Evolutionary conservation across 2,329 filamentous ascomycete genomes (phyloP).

Genomic region (Metarhizium humberi): DNA sequence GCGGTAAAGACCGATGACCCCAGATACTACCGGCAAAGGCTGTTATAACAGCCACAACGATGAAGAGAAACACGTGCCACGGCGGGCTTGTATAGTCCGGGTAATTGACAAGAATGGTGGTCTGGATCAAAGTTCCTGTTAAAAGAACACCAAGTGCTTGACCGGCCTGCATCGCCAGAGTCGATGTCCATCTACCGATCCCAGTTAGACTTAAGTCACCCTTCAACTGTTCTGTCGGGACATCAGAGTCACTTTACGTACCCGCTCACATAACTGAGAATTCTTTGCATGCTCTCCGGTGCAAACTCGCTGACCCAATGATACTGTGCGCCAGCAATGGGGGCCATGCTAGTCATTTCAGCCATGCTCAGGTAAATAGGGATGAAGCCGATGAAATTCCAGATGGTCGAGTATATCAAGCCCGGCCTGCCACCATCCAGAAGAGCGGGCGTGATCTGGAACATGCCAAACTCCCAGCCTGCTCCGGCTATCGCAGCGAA

Average conservation of each 20-base stretch:
- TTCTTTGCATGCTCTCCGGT: constrained; percentile 4
- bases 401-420: constrained; percentile 2
- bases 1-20: constrained; percentile 7
- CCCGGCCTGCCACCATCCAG: constrained; percentile 2
- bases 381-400: constrained; percentile 4
- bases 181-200: constrained; percentile 11
- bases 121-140: constrained; percentile 9
- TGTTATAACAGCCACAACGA: constrained; percentile 5
- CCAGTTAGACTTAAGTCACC: no score
- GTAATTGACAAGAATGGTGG: constrained; percentile 8
- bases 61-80: constrained; percentile 10
- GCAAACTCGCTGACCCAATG: constrained; percentile 11
- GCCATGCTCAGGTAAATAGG: constrained; percentile 9
- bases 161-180: constrained; percentile 10
- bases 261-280: constrained; percentile 5
- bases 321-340: constrained; percentile 13
- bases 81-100: constrained; percentile 3
- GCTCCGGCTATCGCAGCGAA: constrained; percentile 3
- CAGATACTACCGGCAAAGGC: constrained; percentile 6
- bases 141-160: constrained; percentile 8
- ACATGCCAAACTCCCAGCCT: constrained; percentile 3
- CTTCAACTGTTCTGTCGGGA: no score
- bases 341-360: constrained; percentile 11
- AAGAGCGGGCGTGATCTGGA: constrained; percentile 2
- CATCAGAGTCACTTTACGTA: no score